A percentile compares a stretch with the other conserved stretches of the same genome.
These are phyloP conservation scores for Diaporthe sp. DNA, from an alignment of 2,329 filamentous ascomycete species.

Conservation along the genomic window DNA sequence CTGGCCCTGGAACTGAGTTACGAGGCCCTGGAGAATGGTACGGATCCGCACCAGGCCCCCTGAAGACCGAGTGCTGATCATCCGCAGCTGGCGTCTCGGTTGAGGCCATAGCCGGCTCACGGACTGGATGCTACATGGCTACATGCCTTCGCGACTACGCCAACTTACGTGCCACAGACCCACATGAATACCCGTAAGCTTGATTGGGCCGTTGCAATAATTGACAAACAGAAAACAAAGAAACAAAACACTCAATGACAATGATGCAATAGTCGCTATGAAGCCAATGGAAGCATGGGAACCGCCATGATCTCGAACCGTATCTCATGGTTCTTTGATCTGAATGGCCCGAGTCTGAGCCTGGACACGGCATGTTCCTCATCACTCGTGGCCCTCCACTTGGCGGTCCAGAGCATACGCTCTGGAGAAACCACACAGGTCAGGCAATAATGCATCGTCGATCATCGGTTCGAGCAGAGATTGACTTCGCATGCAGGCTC, in stretches of 20 bases:
- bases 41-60: neutral
- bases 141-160: slow-evolving; percentile 14
- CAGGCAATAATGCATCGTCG: neutral
- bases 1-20: slow-evolving; percentile 20
- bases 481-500: slow-evolving; percentile 43
- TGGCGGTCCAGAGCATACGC: slow-evolving; percentile 52
- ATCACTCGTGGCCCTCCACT: slow-evolving; percentile 55
- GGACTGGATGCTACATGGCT: slow-evolving; percentile 29
- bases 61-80: neutral
- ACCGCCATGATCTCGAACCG: slow-evolving; percentile 54
- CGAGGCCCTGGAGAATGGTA: slow-evolving; percentile 7
- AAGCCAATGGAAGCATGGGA: slow-evolving; percentile 39
- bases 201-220: no score
- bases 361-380: slow-evolving; percentile 61
- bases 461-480: slow-evolving; percentile 42
- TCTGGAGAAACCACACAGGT: slow-evolving; percentile 52
- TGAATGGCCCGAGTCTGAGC: slow-evolving; percentile 56
- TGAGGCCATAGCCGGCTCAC: slow-evolving; percentile 19
- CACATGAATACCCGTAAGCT: slow-evolving; percentile 25
- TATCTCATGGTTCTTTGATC: slow-evolving; percentile 56
- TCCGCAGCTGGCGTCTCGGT: slow-evolving; percentile 24
- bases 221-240: neutral
- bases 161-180: slow-evolving; percentile 13
- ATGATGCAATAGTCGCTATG: slow-evolving; percentile 4
- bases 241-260: neutral